Evolutionary conservation across 78 protist genomes (phyloP).

Genomic region (Dictyostelium capitatum): DNA sequence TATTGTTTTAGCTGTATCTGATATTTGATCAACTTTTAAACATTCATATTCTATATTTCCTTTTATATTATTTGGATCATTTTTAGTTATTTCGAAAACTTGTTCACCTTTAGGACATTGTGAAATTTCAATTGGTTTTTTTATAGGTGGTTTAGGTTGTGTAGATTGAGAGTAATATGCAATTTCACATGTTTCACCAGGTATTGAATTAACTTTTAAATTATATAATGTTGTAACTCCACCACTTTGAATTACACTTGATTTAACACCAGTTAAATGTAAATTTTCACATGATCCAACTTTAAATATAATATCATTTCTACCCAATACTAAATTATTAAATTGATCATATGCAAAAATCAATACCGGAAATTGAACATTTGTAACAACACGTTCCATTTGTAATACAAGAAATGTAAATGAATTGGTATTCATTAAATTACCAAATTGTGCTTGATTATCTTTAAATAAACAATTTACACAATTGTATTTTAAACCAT

Average conservation of each 20-base stretch:
- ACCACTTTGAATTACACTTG: not conserved
- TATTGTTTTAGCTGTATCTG: not conserved
- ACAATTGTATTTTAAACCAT: not conserved
- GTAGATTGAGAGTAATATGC: not conserved
- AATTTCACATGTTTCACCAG: not conserved
- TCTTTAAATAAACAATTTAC: not conserved
- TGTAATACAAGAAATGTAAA: not conserved
- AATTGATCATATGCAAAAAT: constrained; percentile 9
- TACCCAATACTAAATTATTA: not conserved
- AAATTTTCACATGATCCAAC: not conserved
- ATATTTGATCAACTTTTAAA: not conserved
- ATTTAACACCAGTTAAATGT: not conserved
- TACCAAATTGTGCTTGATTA: not conserved
- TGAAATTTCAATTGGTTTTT: not conserved
- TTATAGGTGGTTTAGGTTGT: not conserved
- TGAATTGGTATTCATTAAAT: not conserved
- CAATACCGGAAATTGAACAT: not conserved
- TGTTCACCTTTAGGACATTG: not conserved
- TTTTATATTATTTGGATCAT: too few species aligned
- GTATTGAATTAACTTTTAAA: not conserved
- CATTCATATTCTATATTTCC: too few species aligned
- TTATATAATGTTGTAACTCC: not conserved
- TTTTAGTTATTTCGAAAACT: too few species aligned
- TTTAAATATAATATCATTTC: not conserved
- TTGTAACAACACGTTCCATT: not conserved